These are phyloP conservation scores for Claviceps africana DNA, from an alignment of 2,329 filamentous ascomycete genomes.

Conservation along the genomic window DNA sequence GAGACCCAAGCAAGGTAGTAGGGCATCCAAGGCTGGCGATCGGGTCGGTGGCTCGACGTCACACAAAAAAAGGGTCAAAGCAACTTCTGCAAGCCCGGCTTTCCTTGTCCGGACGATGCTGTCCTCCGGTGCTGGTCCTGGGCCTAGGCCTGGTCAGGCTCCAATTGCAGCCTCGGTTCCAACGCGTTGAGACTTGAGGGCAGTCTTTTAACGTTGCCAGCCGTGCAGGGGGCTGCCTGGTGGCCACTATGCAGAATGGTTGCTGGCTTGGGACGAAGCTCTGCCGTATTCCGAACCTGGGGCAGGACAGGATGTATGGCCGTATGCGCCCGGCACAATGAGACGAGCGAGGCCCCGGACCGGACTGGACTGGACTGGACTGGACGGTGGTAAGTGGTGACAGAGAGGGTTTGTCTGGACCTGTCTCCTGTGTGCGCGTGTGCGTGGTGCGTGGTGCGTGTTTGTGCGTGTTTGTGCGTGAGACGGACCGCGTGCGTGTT, in stretches of 20 bases:
- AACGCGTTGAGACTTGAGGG: not conserved
- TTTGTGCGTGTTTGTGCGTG: not conserved
- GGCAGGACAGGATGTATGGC: not conserved
- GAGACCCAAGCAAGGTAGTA: not conserved
- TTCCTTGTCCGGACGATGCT: not conserved
- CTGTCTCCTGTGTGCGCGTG: not conserved
- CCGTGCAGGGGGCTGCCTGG: not conserved
- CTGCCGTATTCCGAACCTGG: not conserved
- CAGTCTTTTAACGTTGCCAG: not conserved
- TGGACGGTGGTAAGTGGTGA: too few relatives aligned
- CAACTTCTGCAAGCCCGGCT: not conserved
- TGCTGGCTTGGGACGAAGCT: not conserved
- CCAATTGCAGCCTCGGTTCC: not conserved
- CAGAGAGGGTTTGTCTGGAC: not conserved
- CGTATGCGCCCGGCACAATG: not conserved
- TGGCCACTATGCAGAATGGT: not conserved
- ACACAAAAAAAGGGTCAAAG: not conserved
- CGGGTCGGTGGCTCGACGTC: not conserved
- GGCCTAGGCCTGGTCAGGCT: not conserved
- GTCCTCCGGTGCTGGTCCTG: not conserved
- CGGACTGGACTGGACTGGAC: too few relatives aligned
- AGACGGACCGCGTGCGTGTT: not conserved
- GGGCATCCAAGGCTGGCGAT: not conserved
- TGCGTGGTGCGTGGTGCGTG: not conserved
- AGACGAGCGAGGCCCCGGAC: not conserved